Conservation (phyloP, 1,284 basidiomycete species). For the Tilletia setariae region DNA sequence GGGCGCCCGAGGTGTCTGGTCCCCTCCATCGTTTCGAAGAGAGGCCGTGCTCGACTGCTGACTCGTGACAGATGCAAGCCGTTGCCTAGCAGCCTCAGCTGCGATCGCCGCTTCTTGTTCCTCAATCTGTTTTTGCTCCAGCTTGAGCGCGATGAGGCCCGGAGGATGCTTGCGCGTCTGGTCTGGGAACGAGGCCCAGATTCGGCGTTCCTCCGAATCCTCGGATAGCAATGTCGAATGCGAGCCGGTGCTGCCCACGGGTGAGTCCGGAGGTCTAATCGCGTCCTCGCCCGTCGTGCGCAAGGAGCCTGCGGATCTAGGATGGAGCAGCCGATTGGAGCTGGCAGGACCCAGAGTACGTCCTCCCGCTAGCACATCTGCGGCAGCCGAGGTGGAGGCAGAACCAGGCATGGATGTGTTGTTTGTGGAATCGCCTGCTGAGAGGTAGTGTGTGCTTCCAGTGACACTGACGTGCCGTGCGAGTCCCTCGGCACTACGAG, state of each 20-base stretch:
- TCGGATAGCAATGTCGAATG: conserved; percentile 18
- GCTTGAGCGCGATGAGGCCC: conserved; percentile 37
- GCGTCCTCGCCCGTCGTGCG: not conserved
- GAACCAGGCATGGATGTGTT: not conserved
- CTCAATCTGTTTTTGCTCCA: conserved; percentile 24
- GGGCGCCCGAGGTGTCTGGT: not conserved
- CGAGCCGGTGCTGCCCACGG: not conserved
- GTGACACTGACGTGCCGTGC: not conserved
- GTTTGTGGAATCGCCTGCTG: not conserved
- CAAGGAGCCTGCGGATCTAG: not conserved
- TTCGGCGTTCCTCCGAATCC: conserved; percentile 34
- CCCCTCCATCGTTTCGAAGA: not conserved
- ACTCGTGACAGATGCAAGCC: conserved; percentile 3
- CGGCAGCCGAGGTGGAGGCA: not conserved
- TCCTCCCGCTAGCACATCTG: too few relatives aligned
- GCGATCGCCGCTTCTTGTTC: conserved; percentile 17
- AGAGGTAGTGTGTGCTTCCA: not conserved
- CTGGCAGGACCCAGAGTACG: too few relatives aligned
- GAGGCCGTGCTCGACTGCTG: not conserved
- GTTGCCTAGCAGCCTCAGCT: conserved; percentile 14
- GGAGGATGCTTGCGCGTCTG: conserved; percentile 38
- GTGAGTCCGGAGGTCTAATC: not conserved
- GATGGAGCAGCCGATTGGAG: not conserved
- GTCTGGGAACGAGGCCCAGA: conserved; percentile 39
- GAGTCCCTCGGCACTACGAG: not conserved